Percentiles rank a stretch among this genome's conserved stretches.
Evolutionary conservation across 1,284 basidiomycete genomes (phyloP).

Genomic region (Earliella scabrosa): DNA sequence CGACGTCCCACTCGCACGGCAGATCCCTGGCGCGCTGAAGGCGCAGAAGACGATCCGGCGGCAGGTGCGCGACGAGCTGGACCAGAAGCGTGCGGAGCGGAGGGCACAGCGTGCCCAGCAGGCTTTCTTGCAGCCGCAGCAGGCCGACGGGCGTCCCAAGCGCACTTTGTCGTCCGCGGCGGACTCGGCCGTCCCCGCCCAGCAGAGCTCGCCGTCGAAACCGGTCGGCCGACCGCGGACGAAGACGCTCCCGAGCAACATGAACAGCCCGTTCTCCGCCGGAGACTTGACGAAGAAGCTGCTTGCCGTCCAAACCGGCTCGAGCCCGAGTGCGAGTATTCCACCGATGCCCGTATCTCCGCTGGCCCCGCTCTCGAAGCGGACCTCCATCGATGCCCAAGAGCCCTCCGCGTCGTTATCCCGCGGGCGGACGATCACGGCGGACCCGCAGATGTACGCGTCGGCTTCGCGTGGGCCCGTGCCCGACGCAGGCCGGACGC

Average conservation of each 20-base stretch:
- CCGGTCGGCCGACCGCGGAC: constrained; percentile 45
- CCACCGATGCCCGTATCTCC: constrained; percentile 28
- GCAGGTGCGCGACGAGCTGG: constrained; percentile 70
- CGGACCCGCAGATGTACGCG: constrained; percentile 8
- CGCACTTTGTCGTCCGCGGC: constrained; percentile 14
- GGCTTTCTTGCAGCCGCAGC: constrained; percentile 13
- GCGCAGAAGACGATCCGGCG: constrained; percentile 79
- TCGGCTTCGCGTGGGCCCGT: constrained; percentile 16
- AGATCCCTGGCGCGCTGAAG: constrained; percentile 75
- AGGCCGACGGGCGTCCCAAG: constrained; percentile 1
- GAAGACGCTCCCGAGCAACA: constrained; percentile 49
- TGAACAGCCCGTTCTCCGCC: constrained; percentile 47
- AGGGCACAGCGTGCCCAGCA: constrained; percentile 23
- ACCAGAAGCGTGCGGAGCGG: constrained; percentile 56
- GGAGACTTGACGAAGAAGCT: constrained; percentile 66
- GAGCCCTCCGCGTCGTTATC: constrained; percentile 7
- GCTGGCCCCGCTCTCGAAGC: constrained; percentile 19
- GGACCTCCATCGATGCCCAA: constrained; percentile 18
- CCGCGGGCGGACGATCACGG: constrained; percentile 14
- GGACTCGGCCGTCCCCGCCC: constrained; percentile 6
- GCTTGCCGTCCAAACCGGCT: constrained; percentile 48
- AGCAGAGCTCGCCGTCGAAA: constrained; percentile 38
- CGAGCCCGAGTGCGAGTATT: constrained; percentile 9
- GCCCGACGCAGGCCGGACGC: constrained; percentile 36
- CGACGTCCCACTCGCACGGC: constrained; percentile 76